Evolutionary conservation across 345 rosid genomes (phyloP).

Genomic region (Orychophragmus violaceus): DNA sequence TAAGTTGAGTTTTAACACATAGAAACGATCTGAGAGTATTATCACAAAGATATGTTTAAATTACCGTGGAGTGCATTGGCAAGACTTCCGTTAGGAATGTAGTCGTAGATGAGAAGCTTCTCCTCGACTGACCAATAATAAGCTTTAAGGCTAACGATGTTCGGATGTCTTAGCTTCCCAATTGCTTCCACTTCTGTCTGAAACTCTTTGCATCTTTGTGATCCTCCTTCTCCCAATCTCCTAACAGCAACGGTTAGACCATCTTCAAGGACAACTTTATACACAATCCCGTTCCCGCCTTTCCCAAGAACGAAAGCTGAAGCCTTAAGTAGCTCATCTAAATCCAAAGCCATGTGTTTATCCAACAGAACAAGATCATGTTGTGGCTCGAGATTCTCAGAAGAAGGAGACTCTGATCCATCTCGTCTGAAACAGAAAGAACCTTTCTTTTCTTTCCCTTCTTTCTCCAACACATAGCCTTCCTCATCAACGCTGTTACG

Average conservation of each 20-base stretch:
- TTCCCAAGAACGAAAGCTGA: slow-evolving; percentile 94
- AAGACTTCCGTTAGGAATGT: slow-evolving; percentile 75
- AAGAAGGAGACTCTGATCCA: slow-evolving; percentile 56
- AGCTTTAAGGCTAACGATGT: slow-evolving; percentile 72
- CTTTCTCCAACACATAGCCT: slow-evolving; percentile 56
- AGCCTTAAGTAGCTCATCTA: slow-evolving; percentile 92
- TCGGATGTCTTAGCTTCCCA: slow-evolving; percentile 86
- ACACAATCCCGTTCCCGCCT: slow-evolving; percentile 90
- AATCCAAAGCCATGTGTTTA: slow-evolving; percentile 67
- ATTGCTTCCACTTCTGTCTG: slow-evolving; percentile 90
- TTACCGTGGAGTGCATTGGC: slow-evolving; percentile 78
- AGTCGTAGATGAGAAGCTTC: slow-evolving; percentile 85
- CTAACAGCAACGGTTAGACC: slow-evolving; percentile 77
- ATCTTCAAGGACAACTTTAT: slow-evolving; percentile 91
- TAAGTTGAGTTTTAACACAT: slow-evolving; percentile 1
- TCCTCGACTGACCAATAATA: slow-evolving; percentile 97
- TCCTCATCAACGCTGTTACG: slow-evolving; percentile 41
- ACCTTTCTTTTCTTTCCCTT: slow-evolving; percentile 46
- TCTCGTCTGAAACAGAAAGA: slow-evolving; percentile 71
- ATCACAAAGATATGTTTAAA: neutral
- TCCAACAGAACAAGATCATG: slow-evolving; percentile 76
- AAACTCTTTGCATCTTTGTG: slow-evolving; percentile 87
- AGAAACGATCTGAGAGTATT: neutral
- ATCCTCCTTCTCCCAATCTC: slow-evolving; percentile 93
- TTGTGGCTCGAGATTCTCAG: slow-evolving; percentile 70